Conservation (phyloP, 371 early-diverging fungal genomes). For the Zychaea mexicana region DNA sequence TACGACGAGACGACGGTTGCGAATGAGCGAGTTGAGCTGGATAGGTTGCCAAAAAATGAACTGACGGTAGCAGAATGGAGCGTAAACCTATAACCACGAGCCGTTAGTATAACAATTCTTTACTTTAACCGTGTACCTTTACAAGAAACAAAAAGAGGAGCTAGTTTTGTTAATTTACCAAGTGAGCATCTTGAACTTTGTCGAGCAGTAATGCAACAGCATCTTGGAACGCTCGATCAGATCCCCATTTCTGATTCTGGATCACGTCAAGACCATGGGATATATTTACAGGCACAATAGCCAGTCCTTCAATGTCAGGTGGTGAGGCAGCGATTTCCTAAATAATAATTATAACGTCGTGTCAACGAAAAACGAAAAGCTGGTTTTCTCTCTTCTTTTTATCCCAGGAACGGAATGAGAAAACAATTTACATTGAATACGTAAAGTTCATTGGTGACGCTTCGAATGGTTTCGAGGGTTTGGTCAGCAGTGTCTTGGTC, state of each 20-base stretch:
- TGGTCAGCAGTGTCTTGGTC: slow-evolving; percentile 40
- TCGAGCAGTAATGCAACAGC: slow-evolving; percentile 49
- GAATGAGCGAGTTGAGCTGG: slow-evolving; percentile 47
- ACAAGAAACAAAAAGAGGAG: not conserved
- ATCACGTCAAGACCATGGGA: slow-evolving; percentile 47
- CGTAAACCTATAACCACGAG: slow-evolving; percentile 34
- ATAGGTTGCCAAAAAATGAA: slow-evolving; percentile 58
- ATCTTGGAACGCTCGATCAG: slow-evolving; percentile 53
- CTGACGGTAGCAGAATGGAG: slow-evolving; percentile 53
- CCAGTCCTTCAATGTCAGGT: slow-evolving; percentile 39
- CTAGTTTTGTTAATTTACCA: slow-evolving; percentile 27
- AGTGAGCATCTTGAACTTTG: slow-evolving; percentile 53
- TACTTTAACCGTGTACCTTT: too few species aligned
- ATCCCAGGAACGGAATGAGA: too few species aligned
- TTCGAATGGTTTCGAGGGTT: slow-evolving; percentile 48
- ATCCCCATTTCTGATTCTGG: slow-evolving; percentile 41
- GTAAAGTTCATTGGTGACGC: slow-evolving; percentile 48
- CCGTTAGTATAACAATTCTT: too few species aligned
- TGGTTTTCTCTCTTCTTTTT: not conserved
- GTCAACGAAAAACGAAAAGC: not conserved
- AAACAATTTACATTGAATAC: slow-evolving; percentile 43
- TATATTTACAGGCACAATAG: slow-evolving; percentile 46
- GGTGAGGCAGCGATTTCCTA: slow-evolving; percentile 52
- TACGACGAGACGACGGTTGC: slow-evolving; percentile 38
- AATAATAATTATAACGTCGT: not conserved